Percentiles rank a stretch among this genome's conserved stretches.
Conservation (phyloP, 2,329 filamentous ascomycete genomes). For the Ceratocystis ficicola region DNA sequence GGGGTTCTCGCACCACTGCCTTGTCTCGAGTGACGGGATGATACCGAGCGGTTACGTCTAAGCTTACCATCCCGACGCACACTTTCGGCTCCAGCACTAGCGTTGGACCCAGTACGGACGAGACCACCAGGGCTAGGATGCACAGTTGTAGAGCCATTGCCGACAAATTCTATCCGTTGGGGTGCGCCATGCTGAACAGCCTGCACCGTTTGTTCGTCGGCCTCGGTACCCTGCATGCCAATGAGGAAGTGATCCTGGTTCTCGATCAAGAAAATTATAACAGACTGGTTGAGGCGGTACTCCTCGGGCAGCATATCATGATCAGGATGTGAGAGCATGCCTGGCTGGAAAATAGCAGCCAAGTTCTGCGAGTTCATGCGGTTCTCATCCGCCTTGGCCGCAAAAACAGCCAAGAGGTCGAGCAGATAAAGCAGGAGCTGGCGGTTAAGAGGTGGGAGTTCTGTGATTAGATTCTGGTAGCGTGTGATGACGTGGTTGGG, state of each 20-base stretch:
- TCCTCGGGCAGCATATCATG: constrained; percentile 94
- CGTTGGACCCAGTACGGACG: constrained; percentile 69
- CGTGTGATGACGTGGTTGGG: constrained; percentile 61
- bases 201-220: constrained; percentile 64
- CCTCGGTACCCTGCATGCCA: constrained; percentile 96
- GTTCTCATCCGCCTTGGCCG: constrained; percentile 91
- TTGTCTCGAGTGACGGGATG: constrained; percentile 47
- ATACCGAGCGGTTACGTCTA: constrained; percentile 80
- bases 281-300: constrained; percentile 89
- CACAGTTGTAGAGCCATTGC: background rate
- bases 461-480: constrained; percentile 85
- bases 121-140: constrained; percentile 36
- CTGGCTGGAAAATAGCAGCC: constrained; percentile 93
- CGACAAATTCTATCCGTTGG: constrained; percentile 25
- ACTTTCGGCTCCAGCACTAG: constrained; percentile 79
- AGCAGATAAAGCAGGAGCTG: constrained; percentile 92
- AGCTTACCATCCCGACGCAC: constrained; percentile 68
- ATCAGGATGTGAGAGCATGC: constrained; percentile 81
- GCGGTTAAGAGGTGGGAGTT: constrained; percentile 82
- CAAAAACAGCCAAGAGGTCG: constrained; percentile 89
- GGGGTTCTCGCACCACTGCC: constrained; percentile 19
- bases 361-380: constrained; percentile 93
- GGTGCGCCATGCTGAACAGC: constrained; percentile 58
- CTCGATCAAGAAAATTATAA: constrained; percentile 94
- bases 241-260: constrained; percentile 98